Evolutionary conservation across 495 filamentous ascomycete genomes (phyloP), one percentile per base, ranked within the genome.

Genomic region (Sabuloglossum arenarium): DNA sequence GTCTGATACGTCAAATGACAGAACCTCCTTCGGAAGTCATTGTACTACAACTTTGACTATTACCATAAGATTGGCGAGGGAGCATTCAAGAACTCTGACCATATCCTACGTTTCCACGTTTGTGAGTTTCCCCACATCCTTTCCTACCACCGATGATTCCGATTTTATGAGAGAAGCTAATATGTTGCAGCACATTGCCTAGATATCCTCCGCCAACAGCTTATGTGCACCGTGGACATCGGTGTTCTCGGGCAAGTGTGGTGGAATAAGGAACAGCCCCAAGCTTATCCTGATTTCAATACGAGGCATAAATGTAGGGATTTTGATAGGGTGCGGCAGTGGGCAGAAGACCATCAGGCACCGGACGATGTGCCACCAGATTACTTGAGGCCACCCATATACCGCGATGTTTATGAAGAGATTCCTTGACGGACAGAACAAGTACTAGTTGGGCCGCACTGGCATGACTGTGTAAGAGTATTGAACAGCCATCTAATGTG

Each of bases 41-140:
- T 77, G 0, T 75, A 73, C 58, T 79, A 71, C 64, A 79, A 79
- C 60, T 75, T 73, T 57, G 71, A 78, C 34, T 72, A 79, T 59
- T 81, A 81, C 62, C 69, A 68, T 39, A 58, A 60, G 0, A 54
- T 64, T 19, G 68, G 70, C 10, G 59, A 72, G 53, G 73, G 74
- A 0, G 69, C 72, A 0, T 79, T 79, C 61, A 49, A 55, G 12
- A 77, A 79, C 53, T 63, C 70, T 8, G 73, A 75, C 19, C 64
- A 62, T 31, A 71, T 79, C n/a, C 62, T 76, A 0, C 65, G 65
- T 0, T 63, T 63, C 16, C 78, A 79, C 55, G 68, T 76, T 39
- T 70, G 70, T 72, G 56, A 55, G 68, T 68, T 46, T 30, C 6
- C 12, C 12, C 29, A 32, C 30, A 32, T 6, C 16, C 21, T 19